phyloP scores from a whole-genome alignment of 2,329 filamentous ascomycete species.

The Tolypocladium ophioglossoides region DNA sequence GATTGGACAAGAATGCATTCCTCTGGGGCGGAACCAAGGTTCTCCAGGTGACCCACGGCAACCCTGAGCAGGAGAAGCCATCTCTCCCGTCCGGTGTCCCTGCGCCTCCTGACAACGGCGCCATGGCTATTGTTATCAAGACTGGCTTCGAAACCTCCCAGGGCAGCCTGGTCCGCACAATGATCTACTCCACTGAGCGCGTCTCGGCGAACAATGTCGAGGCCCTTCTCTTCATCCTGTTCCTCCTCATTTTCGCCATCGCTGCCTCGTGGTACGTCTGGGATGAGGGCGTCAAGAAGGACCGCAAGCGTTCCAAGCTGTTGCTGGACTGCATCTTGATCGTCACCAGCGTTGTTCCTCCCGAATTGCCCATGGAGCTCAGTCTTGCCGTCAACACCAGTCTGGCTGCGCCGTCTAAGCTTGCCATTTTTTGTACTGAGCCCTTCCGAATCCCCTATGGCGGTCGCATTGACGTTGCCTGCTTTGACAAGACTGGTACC shows the following conservation, averaged over 20 bases:
- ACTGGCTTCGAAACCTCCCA: slow-evolving; percentile 98
- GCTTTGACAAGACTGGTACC: slow-evolving; percentile 98
- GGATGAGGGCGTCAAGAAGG: slow-evolving; percentile 88
- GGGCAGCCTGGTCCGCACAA: slow-evolving; percentile 91
- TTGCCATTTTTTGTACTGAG: slow-evolving; percentile 96
- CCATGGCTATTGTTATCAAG: slow-evolving; percentile 88
- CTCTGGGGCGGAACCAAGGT: slow-evolving; percentile 97
- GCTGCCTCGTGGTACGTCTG: slow-evolving; percentile 99
- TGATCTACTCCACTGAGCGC: slow-evolving; percentile 98
- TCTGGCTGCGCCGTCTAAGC: slow-evolving; percentile 86
- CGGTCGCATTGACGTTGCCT: slow-evolving; percentile 89
- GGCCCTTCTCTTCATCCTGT: slow-evolving; percentile 93
- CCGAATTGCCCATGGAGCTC: slow-evolving; percentile 95
- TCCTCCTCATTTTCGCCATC: slow-evolving; percentile 90
- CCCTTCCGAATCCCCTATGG: slow-evolving; percentile 97
- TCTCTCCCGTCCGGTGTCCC: slow-evolving; percentile 68
- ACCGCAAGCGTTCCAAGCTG: slow-evolving; percentile 94
- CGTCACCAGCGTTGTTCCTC: slow-evolving; percentile 95
- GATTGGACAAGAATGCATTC: slow-evolving; percentile 92
- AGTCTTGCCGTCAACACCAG: slow-evolving; percentile 96
- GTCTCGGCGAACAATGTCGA: slow-evolving; percentile 98
- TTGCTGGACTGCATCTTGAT: slow-evolving; percentile 96
- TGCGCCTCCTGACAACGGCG: slow-evolving; percentile 83
- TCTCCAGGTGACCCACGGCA: slow-evolving; percentile 85
- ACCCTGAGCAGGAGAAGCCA: slow-evolving; percentile 60